These are phyloP conservation scores for Astrephomene gubernaculifera DNA, from an alignment of 139 green algal species.

Conservation along the genomic window DNA sequence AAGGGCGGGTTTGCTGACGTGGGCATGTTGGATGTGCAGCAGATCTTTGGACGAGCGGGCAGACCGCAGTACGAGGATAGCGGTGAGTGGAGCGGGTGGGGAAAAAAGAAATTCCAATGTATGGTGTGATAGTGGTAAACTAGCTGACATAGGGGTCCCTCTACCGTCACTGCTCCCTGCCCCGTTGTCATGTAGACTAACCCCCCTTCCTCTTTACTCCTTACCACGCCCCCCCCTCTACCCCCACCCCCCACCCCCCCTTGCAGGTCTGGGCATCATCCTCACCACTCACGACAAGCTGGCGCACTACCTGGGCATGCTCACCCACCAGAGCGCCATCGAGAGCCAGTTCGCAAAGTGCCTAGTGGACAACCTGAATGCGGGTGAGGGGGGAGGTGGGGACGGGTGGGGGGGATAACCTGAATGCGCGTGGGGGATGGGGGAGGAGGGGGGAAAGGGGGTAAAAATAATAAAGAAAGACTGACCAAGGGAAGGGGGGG, in stretches of 20 bases:
- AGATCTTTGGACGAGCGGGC: slow-evolving; percentile 98
- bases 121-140: too few relatives aligned
- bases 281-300: slow-evolving; percentile 97
- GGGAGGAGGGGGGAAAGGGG: too few relatives aligned
- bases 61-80: slow-evolving; percentile 86
- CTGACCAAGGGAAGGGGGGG: too few relatives aligned
- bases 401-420: background rate
- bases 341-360: slow-evolving; percentile 86
- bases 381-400: slow-evolving; percentile 4
- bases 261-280: slow-evolving; percentile 85
- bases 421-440: too few relatives aligned
- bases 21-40: slow-evolving; percentile 97
- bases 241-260: background rate
- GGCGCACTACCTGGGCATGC: slow-evolving; percentile 95
- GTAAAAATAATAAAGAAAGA: too few relatives aligned
- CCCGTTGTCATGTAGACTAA: too few relatives aligned
- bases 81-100: slow-evolving; percentile 28
- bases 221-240: background rate
- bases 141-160: too few relatives aligned
- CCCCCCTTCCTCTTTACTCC: background rate
- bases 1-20: slow-evolving; percentile 95
- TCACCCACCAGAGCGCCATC: slow-evolving; percentile 91
- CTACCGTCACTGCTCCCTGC: too few relatives aligned
- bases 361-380: slow-evolving; percentile 80
- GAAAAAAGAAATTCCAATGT: too few relatives aligned